Evolutionary conservation across 371 early-diverging fungal genomes (phyloP), one percentile per base, ranked within the genome.

Genomic region (Cladochytrium tenue): DNA sequence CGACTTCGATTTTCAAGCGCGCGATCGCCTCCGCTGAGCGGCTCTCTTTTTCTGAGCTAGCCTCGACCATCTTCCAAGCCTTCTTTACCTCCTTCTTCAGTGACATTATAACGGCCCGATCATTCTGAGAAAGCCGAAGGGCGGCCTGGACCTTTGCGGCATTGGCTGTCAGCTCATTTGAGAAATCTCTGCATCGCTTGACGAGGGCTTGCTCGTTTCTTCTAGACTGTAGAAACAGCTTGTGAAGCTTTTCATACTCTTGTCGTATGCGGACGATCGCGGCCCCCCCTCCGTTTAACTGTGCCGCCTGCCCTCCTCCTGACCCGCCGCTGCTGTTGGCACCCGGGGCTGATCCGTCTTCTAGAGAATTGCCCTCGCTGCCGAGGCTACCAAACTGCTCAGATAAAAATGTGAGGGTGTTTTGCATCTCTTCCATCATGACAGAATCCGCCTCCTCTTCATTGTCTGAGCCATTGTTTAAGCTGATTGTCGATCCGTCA

Each of bases 61-160:
- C 64, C 67, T 83, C 83, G 30, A 83, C 79, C 71, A 76, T 69
- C 58, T 79, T 79, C 83, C 83, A 83, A 1, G 81, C 79, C 62
- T 78, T 78, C 55, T 74, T 72, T 25, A 83, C 73, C 62, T 83
- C 83, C 56, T 83, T 81, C 51, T 76, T 74, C 68, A 83, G 60
- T 1, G 70, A 32, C 0, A 69, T 64, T 56, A 83, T 78, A 28
- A 69, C 70, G 34, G 56, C 61, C 13, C 80, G 70, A 55, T 82
- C 82, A 26, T 70, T 70, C 58, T 82, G 82, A 27, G 64, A 66
- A n/a, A 76, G 64, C 61, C 78, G 78, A 15, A 82, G 57, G 2
- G 79, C 79, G 3, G 73, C 77, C 62, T 76, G 75, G 26, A 82
- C 76, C 66, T 82, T 79, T 17, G 73, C 64, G 4, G 71, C 66